Base-by-base conservation (phyloP, 1,139 yeast genomes). In the Yamadazyma triangularis region DNA sequence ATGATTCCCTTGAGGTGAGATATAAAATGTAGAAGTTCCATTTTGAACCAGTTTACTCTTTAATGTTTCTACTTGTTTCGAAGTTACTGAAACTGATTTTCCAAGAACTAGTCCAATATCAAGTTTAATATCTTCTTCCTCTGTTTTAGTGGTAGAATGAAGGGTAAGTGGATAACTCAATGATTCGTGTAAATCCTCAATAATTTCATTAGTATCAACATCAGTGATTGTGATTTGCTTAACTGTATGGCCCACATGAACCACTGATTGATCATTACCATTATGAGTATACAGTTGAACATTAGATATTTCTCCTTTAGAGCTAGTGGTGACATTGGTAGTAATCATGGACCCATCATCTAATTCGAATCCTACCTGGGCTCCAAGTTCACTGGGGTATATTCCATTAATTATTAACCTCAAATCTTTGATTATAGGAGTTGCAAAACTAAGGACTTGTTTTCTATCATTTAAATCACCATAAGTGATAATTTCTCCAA, bases 1-100 rank as follows among this genome's bases (percentile, higher is more conserved):
- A 43, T 64, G 60, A 43, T 77, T 77, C 1, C 81, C 80, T 8
- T 44, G 36, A 10, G 73, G 66, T 3, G 74, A 51, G 4, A 74
- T 33, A 2, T 63, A 54, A 41, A 58, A 77, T 4, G 41, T 41
- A 0, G 83, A 73, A 1, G 74, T 60, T 21, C 83, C 84, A 36
- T 58, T 53, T 40, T 65, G 70, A 4, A 31, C 32, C 12, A 48
- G 32, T n/a, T 36, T 34, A 2, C 43, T 11, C 3, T 24, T 7
- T 8, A 32, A 15, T 6, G 30, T 27, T 13, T 8, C 15, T 16
- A 18, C 3, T 11, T n/a, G 13, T 5, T 27, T 13, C 4, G 10
- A 10, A 24, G 32, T 28, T 8, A 44, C 53, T 22, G 50, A 29
- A 4, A 40, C 28, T 4, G 45, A 46, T 15, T 50, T 49, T 23